Base-by-base conservation (phyloP, 495 filamentous ascomycete species). In the Evernia prunastri region DNA sequence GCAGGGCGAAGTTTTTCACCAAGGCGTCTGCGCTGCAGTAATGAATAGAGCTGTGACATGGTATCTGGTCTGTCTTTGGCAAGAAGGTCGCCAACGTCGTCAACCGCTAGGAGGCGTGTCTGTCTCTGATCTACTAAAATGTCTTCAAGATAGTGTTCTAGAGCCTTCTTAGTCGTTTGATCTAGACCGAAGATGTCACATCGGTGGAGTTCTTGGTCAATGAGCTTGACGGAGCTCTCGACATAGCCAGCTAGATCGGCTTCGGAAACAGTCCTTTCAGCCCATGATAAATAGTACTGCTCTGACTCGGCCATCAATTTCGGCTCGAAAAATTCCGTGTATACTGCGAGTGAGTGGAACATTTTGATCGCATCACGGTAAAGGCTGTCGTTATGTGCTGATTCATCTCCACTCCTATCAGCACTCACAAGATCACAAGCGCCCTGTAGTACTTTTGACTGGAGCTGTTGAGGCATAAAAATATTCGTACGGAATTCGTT, bases 121-220 rank as follows among this genome's bases (percentile, higher is more conserved):
- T 88, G 78, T 75, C 35, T 82, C 77, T 82, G 73, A 65, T 96
- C 89, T 23, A 96, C 81, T 25, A 87, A 74, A n/a, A 70, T 64
- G 31, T 69, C 69, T 51, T 69, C 67, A 27, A 71, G 58, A 59
- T 69, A 64, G 23, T 84, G 78, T 18, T 91, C 83, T 4, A 97
- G 74, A 62, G 86, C 83, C 63, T 89, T 81, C 72, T 89, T 89
- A 0, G 95, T 96, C 36, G 87, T 88, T 47, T 83, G 81, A 70
- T 92, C 91, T 58, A 97, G 83, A 65, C 87, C 86, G 72, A 88
- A 97, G 17, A 80, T 72, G 42, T 90, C 88, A 70, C 91, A 96
- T 33, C 90, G 83, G 25, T 78, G 73, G 57, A 85, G 80, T 74
- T 97, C 94, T 40, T 76, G 74, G 59, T 82, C 78, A 35, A 97